Evolutionary conservation across 2,329 filamentous ascomycete species (phyloP).

Genomic region (Fusarium newnesense): DNA sequence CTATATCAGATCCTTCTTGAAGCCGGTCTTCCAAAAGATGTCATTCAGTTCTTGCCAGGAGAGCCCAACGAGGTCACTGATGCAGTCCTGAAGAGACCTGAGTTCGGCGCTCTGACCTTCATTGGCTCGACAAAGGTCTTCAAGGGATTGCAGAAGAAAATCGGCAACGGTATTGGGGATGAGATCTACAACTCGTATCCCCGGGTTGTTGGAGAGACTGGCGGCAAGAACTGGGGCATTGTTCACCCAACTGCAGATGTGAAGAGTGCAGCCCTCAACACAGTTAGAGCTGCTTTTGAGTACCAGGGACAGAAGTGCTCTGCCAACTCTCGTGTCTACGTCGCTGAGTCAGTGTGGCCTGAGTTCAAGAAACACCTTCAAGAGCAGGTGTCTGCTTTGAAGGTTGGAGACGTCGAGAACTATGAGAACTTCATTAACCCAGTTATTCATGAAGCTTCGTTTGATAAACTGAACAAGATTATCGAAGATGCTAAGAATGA

Average conservation of each 20-base stretch:
- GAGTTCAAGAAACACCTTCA: constrained; percentile 40
- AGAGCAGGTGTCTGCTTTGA: constrained; percentile 53
- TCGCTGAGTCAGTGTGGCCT: constrained; percentile 43
- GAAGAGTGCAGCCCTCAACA: constrained; percentile 31
- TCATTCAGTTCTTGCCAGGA: constrained; percentile 53
- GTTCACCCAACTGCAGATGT: constrained; percentile 49
- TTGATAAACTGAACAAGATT: constrained; percentile 50
- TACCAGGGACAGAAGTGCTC: constrained; percentile 38
- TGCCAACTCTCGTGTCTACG: constrained; percentile 28
- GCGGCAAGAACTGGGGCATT: constrained; percentile 64
- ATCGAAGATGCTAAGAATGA: constrained; percentile 59
- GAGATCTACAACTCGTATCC: constrained; percentile 49
- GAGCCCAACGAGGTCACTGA: constrained; percentile 51
- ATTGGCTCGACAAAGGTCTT: constrained; percentile 54
- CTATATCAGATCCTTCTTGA: constrained; percentile 54
- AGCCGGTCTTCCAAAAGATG: constrained; percentile 51
- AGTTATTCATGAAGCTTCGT: constrained; percentile 60
- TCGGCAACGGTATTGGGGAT: constrained; percentile 48
- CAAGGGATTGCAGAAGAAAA: constrained; percentile 46
- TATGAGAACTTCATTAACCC: constrained; percentile 57
- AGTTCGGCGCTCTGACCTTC: constrained; percentile 52
- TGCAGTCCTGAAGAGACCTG: constrained; percentile 46
- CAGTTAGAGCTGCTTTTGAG: constrained; percentile 27
- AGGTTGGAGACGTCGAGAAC: constrained; percentile 51
- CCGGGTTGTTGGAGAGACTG: constrained; percentile 61